Conservation (phyloP, 2,329 filamentous ascomycete species). For the Cadophora malorum region DNA sequence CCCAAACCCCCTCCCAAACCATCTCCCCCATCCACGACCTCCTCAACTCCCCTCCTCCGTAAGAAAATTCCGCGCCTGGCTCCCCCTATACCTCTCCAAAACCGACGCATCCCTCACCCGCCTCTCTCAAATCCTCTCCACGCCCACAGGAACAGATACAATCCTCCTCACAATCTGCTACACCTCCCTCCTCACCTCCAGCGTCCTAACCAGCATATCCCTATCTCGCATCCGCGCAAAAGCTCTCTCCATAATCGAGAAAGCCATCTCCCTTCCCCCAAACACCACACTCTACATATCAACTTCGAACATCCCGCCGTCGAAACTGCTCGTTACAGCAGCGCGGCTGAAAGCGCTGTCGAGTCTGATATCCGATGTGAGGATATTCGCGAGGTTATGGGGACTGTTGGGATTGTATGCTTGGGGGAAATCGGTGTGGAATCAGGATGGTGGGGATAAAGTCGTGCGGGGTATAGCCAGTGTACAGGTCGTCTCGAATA, state of each 20-base stretch:
- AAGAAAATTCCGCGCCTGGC: constrained; percentile 39
- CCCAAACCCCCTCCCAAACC: constrained; percentile 20
- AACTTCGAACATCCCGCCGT: constrained; percentile 36
- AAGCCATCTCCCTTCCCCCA: constrained; percentile 58
- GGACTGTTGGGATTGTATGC: constrained; percentile 75
- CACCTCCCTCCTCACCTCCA: constrained; percentile 61
- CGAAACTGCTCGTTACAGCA: constrained; percentile 53
- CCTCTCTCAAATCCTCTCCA: constrained; percentile 69
- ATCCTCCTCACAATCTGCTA: constrained; percentile 75
- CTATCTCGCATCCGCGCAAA: constrained; percentile 62
- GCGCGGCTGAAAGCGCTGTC: constrained; percentile 64
- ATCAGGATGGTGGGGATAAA: constrained; percentile 46
- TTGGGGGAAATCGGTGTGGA: constrained; percentile 61
- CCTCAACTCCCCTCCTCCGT: constrained; percentile 32
- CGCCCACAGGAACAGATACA: constrained; percentile 72
- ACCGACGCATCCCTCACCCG: constrained; percentile 51
- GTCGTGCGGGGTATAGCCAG: constrained; percentile 62
- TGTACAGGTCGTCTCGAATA: constrained; percentile 70
- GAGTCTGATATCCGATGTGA: constrained; percentile 70
- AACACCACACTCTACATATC: constrained; percentile 54
- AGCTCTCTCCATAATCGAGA: constrained; percentile 58
- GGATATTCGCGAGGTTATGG: constrained; percentile 80
- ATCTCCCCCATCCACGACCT: constrained; percentile 23
- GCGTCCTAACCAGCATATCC: constrained; percentile 58
- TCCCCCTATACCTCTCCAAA: constrained; percentile 44